phyloP scores from a whole-genome alignment of 139 green algal genomes.

The Micractinium conductrix region DNA sequence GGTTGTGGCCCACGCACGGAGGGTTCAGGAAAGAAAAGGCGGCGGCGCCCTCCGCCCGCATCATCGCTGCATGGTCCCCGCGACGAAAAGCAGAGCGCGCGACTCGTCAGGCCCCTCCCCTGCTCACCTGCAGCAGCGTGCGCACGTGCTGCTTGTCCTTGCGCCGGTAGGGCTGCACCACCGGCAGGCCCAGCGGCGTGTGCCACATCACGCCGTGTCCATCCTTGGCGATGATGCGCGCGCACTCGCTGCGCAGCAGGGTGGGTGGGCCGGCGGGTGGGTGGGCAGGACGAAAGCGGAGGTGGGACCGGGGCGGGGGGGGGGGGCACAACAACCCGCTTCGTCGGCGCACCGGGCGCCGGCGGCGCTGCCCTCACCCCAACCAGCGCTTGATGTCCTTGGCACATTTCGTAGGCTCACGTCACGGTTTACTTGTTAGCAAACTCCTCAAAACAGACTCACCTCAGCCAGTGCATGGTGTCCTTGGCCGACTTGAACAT shows the following conservation, averaged over 20 bases:
- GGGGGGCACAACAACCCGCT: neutral
- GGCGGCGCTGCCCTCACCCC: too few species aligned
- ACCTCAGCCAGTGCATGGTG: slow-evolving; percentile 93
- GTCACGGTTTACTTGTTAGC: too few species aligned
- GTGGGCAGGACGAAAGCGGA: neutral
- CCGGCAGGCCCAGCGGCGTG: slow-evolving; percentile 91
- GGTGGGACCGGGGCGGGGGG: neutral
- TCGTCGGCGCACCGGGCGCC: too few species aligned
- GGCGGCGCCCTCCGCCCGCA: too few species aligned
- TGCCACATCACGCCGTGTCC: slow-evolving; percentile 79
- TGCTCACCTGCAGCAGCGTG: slow-evolving; percentile 64
- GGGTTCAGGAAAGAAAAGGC: too few species aligned
- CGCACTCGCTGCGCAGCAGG: slow-evolving; percentile 56
- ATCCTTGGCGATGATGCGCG: slow-evolving; percentile 61
- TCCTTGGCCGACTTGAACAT: slow-evolving; percentile 85
- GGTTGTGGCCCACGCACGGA: too few species aligned
- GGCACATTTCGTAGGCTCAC: too few species aligned
- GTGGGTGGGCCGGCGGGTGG: neutral
- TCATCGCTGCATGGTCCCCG: too few species aligned
- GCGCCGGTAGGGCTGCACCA: slow-evolving; percentile 91
- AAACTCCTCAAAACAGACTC: neutral
- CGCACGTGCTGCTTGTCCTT: slow-evolving; percentile 51
- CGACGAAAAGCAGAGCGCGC: neutral
- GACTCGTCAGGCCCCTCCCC: neutral
- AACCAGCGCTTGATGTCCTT: too few species aligned